Evolutionary conservation across 164 flowering plant genomes (phyloP).

Genomic region (Aristolochia californica): DNA sequence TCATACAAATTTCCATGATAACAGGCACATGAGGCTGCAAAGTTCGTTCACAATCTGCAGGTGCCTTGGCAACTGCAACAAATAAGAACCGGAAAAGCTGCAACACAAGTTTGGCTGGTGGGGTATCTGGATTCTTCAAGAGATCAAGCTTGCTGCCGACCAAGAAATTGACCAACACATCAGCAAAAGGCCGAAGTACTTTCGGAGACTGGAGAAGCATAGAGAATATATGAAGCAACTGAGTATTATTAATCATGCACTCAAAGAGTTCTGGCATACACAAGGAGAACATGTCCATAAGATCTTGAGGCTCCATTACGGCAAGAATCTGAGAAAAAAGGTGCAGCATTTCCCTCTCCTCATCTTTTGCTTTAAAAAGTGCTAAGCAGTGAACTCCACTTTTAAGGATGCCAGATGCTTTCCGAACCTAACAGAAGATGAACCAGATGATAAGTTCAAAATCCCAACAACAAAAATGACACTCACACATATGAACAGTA

Average conservation of each 20-base stretch:
- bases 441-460: background rate
- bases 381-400: slow-evolving; percentile 96
- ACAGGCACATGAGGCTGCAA: slow-evolving; percentile 91
- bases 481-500: slow-evolving; percentile 14
- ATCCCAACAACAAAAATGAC: background rate
- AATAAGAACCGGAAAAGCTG: slow-evolving; percentile 83
- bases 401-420: slow-evolving; percentile 85
- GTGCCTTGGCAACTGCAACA: slow-evolving; percentile 81
- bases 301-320: slow-evolving; percentile 96
- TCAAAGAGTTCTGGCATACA: slow-evolving; percentile 97
- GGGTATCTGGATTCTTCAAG: slow-evolving; percentile 77
- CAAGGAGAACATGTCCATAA: slow-evolving; percentile 98
- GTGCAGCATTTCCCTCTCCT: slow-evolving; percentile 82
- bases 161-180: slow-evolving; percentile 89
- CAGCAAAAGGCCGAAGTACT: slow-evolving; percentile 85
- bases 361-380: slow-evolving; percentile 90
- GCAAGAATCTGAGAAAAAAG: slow-evolving; percentile 77
- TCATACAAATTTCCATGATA: slow-evolving; percentile 90
- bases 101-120: slow-evolving; percentile 83
- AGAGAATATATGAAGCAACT: slow-evolving; percentile 79
- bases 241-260: slow-evolving; percentile 82
- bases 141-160: slow-evolving; percentile 91
- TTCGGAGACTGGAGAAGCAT: slow-evolving; percentile 77
- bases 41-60: slow-evolving; percentile 88
- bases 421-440: slow-evolving; percentile 53